Conservation (phyloP, 768 basidiomycete genomes). For the Amanita thiersii region DNA sequence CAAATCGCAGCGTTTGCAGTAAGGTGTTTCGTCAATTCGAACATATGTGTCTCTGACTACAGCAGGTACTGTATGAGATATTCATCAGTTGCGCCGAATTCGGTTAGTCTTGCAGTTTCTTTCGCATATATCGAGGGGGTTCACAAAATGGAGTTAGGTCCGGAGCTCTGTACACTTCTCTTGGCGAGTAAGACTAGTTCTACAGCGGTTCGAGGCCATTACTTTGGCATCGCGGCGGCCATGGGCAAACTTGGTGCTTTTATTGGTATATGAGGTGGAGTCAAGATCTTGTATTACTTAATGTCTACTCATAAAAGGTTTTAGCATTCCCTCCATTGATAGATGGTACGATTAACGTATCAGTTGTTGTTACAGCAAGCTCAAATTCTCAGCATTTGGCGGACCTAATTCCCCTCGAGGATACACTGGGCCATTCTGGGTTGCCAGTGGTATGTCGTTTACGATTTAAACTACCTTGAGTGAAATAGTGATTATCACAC, state of each 20-base stretch:
- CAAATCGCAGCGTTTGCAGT: slow-evolving; percentile 74
- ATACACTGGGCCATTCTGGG: slow-evolving; percentile 86
- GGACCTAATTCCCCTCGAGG: slow-evolving; percentile 42
- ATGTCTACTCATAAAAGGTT: slow-evolving; percentile 1
- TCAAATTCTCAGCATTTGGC: slow-evolving; percentile 44
- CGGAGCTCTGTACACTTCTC: slow-evolving; percentile 81
- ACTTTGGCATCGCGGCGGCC: slow-evolving; percentile 82
- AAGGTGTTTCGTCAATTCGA: slow-evolving; percentile 14
- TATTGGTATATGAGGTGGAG: slow-evolving; percentile 66
- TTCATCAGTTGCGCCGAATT: slow-evolving; percentile 88
- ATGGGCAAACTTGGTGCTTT: slow-evolving; percentile 82
- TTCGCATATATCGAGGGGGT: not conserved
- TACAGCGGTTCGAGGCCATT: slow-evolving; percentile 79
- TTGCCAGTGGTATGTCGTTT: slow-evolving; percentile 63
- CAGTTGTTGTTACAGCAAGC: no score
- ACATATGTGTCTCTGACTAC: not conserved
- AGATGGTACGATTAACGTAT: slow-evolving; percentile 28
- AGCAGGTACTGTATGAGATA: slow-evolving; percentile 82
- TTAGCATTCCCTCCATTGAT: slow-evolving; percentile 65
- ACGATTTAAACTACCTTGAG: not conserved
- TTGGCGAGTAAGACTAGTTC: slow-evolving; percentile 82
- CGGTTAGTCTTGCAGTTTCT: slow-evolving; percentile 36
- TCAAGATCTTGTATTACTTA: not conserved
- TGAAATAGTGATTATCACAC: slow-evolving; percentile 4
- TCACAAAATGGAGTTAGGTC: slow-evolving; percentile 30